These are phyloP conservation scores for Gnetum montanum DNA, from an alignment of 75 land plant species.

Conservation along the genomic window DNA sequence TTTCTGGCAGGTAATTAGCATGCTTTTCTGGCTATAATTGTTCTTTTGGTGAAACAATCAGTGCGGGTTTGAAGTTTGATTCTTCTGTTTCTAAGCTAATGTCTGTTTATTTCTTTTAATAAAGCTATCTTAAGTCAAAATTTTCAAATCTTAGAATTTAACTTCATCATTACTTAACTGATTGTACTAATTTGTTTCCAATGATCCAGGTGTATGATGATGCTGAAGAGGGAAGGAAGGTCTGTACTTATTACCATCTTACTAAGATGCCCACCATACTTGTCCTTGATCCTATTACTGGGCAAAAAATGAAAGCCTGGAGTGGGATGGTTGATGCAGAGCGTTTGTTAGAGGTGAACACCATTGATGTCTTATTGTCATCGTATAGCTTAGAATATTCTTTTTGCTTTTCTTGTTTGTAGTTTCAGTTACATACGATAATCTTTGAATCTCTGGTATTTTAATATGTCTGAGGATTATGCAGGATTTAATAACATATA, in stretches of 20 bases:
- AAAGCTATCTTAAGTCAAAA: too few relatives aligned
- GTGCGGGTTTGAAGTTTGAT: too few relatives aligned
- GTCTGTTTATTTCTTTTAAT: too few relatives aligned
- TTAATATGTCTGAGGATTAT: neutral
- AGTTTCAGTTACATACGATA: neutral
- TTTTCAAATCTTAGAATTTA: too few relatives aligned
- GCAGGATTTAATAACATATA: slow-evolving; percentile 80
- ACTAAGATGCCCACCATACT: slow-evolving; percentile 62
- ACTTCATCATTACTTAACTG: too few relatives aligned
- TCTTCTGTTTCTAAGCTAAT: too few relatives aligned
- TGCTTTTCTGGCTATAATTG: neutral
- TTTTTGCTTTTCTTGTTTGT: neutral
- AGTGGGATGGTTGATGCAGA: slow-evolving; percentile 87
- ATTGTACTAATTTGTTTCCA: too few relatives aligned
- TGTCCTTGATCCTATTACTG: slow-evolving; percentile 91
- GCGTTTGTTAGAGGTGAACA: slow-evolving; percentile 73
- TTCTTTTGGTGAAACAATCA: too few relatives aligned
- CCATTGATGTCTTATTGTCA: neutral
- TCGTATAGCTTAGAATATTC: neutral
- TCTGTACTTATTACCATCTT: slow-evolving; percentile 90
- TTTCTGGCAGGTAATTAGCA: slow-evolving; percentile 84
- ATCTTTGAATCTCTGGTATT: neutral
- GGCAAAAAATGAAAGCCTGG: slow-evolving; percentile 95
- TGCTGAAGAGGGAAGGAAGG: slow-evolving; percentile 86
- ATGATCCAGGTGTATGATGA: slow-evolving; percentile 76